Evolutionary conservation across 257 asterid species (phyloP), one percentile per base, ranked within the genome.

Genomic region (Solanum chiquidenum): DNA sequence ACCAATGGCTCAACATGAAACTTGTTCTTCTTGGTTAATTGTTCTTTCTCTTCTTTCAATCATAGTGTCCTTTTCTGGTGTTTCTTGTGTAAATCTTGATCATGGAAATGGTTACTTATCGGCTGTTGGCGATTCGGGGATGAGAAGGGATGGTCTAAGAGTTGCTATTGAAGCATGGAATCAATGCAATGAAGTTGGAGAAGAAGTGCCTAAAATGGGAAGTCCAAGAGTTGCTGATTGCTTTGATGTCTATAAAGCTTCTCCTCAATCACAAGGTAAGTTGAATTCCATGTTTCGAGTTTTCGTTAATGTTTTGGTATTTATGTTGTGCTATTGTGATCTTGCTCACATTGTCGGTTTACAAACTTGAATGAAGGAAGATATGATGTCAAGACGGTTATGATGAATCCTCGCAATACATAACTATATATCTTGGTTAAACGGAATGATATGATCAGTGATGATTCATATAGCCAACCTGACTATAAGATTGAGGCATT

Each of bases 181-280:
- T 85, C 99, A 96, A 42, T 96, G 99, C 89, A 95, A 95, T 92
- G 98, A 95, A 86, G 98, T 94, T 85, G 98, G 98, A 84, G 95
- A 96, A 92, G 98, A 96, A 91, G 94, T 94, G 86, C 93, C 98
- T 4, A 89, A 91, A 31, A 93, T 95, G 99, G 99, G 99, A 33
- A 96, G 98, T 86, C 99, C 99, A 38, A 91, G 98, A 89, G 91
- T 93, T 42, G 99, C 99, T 35, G 99, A 96, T 88, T 96, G 99
- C 90, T 96, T 94, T 86, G 99, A 96, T 87, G 88, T 93, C 16
- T 92, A 92, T 66, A 92, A 91, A 91, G 92, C 98, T 90, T 90
- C 96, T 66, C 89, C 94, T 83, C 90, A 84, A 37, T 87, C 85
- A 46, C 42, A 89, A 90, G 96, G 98, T 91, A 35, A 83, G 90